A percentile compares a stretch with the other conserved stretches of the same genome.
phyloP scores from a whole-genome alignment of 352 stramenopile species.

The Saprolegnia parasitica region DNA sequence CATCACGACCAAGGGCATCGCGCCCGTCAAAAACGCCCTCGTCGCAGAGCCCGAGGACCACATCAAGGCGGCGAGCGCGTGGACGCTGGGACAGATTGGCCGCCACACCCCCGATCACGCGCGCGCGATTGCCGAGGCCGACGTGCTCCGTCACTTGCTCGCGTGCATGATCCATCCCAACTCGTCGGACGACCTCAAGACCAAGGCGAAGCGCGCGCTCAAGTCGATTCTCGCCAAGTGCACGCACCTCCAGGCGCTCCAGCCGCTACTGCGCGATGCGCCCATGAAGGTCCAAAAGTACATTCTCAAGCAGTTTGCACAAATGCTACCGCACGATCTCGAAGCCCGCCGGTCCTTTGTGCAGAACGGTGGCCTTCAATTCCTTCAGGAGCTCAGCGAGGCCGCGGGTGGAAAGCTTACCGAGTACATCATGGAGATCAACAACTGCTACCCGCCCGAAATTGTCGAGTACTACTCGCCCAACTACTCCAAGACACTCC shows the following conservation, averaged over 20 bases:
- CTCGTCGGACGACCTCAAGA: conserved; percentile 91
- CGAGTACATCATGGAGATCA: conserved; percentile 94
- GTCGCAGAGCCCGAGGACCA: conserved; percentile 93
- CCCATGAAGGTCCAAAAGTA: conserved; percentile 95
- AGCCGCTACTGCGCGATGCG: conserved; percentile 89
- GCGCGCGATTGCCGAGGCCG: conserved; percentile 86
- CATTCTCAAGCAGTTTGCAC: conserved; percentile 93
- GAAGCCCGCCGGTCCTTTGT: conserved; percentile 91
- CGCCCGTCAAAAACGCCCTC: conserved; percentile 89
- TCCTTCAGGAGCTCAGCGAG: conserved; percentile 90
- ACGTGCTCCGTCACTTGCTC: conserved; percentile 90
- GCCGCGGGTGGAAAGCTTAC: conserved; percentile 89
- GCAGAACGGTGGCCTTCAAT: conserved; percentile 90
- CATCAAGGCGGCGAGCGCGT: conserved; percentile 93
- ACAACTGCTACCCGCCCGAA: conserved; percentile 94
- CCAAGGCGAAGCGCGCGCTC: conserved; percentile 90
- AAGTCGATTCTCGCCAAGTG: conserved; percentile 94
- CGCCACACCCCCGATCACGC: conserved; percentile 92
- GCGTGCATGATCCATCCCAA: conserved; percentile 92
- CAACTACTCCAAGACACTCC: conserved; percentile 94
- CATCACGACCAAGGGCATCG: conserved; percentile 92
- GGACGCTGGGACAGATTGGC: conserved; percentile 93
- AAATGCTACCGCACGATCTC: conserved; percentile 91
- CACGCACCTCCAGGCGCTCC: conserved; percentile 89
- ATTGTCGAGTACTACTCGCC: conserved; percentile 96